Conservation (phyloP, 2,329 filamentous ascomycete genomes). For the Rhexocercosporidium sp. region DNA sequence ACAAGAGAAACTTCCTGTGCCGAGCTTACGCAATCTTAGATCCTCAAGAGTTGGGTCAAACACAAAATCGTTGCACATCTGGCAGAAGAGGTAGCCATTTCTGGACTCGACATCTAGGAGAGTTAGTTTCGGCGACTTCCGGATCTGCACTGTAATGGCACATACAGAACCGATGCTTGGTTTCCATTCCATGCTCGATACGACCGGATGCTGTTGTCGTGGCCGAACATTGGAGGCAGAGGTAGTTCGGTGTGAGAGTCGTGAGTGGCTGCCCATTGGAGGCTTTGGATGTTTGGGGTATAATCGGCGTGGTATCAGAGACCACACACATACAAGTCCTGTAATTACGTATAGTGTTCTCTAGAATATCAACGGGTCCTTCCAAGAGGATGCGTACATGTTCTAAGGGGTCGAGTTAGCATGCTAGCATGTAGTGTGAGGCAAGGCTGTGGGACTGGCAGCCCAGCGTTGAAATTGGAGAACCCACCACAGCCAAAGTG, state of each 20-base stretch:
- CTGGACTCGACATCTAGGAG: conserved; percentile 76
- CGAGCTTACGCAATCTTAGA: conserved; percentile 72
- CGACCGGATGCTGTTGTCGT: conserved; percentile 71
- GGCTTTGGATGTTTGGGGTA: conserved; percentile 68
- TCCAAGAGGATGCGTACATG: conserved; percentile 70
- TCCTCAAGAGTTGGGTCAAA: conserved; percentile 84
- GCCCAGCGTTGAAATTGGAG: conserved; percentile 7
- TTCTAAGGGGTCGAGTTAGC: conserved; percentile 53
- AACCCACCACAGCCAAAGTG: conserved; percentile 68
- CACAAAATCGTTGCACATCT: conserved; percentile 81
- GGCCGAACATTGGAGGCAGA: conserved; percentile 75
- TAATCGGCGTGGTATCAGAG: conserved; percentile 68
- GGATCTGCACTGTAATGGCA: conserved; percentile 17
- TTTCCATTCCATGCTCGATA: conserved; percentile 69
- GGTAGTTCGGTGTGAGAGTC: conserved; percentile 69
- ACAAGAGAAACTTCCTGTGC: conserved; percentile 70
- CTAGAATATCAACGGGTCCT: conserved; percentile 63
- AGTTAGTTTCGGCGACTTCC: conserved; percentile 14
- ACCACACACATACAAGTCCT: conserved; percentile 73
- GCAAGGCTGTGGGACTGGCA: conserved; percentile 25
- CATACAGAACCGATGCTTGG: conserved; percentile 76
- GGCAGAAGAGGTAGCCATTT: conserved; percentile 77
- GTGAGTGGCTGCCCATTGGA: conserved; percentile 62
- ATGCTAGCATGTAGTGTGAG: conserved; percentile 4
- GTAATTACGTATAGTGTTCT: conserved; percentile 73